Conservation (phyloP, 78 protist species). For the Anaeramoeba flamelloides region DNA sequence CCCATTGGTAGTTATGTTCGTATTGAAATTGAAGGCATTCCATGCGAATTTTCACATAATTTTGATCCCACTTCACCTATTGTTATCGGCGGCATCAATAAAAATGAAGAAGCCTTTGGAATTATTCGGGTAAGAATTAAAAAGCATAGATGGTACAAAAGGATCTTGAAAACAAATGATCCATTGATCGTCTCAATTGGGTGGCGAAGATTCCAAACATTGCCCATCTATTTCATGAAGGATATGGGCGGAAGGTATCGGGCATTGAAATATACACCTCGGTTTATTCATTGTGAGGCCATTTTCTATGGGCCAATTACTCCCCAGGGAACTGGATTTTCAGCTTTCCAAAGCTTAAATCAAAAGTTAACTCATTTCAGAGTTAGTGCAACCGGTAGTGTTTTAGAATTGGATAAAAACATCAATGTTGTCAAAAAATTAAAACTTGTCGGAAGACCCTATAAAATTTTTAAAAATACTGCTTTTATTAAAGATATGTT, state of each 20-base stretch:
- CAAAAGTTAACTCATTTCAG: constrained; percentile 50
- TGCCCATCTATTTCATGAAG: constrained; percentile 48
- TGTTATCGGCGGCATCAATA: constrained; percentile 74
- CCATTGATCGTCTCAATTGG: constrained; percentile 89
- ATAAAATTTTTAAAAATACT: constrained; percentile 72
- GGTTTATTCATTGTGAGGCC: constrained; percentile 90
- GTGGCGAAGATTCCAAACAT: constrained; percentile 90
- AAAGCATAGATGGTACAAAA: constrained; percentile 84
- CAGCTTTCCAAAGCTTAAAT: constrained; percentile 25
- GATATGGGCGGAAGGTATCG: constrained; percentile 67
- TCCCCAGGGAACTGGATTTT: constrained; percentile 55
- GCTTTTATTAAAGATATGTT: constrained; percentile 75
- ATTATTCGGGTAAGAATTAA: constrained; percentile 64
- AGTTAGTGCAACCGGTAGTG: constrained; percentile 73
- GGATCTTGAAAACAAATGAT: constrained; percentile 79
- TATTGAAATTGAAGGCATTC: constrained; percentile 55
- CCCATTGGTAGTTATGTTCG: constrained; percentile 82
- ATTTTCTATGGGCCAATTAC: constrained; percentile 62
- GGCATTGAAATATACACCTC: constrained; percentile 91
- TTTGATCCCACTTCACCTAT: constrained; percentile 68
- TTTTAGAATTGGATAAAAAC: constrained; percentile 57
- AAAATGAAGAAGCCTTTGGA: constrained; percentile 66
- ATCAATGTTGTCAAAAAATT: constrained; percentile 83
- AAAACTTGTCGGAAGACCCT: constrained; percentile 80
- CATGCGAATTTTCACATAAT: constrained; percentile 68